Evolutionary conservation across 2,329 filamentous ascomycete genomes (phyloP).

Genomic region (Polychaeton citri): DNA sequence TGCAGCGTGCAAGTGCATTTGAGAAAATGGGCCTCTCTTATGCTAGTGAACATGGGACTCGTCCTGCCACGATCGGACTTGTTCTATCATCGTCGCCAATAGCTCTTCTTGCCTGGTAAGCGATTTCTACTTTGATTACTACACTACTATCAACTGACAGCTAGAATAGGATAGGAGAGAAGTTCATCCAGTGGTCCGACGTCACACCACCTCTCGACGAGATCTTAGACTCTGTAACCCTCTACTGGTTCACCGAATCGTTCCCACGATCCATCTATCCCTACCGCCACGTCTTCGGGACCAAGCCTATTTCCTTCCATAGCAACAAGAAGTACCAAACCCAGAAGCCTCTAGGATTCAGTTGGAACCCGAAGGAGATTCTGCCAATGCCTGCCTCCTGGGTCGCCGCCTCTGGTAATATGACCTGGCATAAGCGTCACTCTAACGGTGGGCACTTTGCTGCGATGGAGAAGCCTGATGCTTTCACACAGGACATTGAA

Average conservation of each 20-base stretch:
- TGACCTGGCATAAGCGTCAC: slow-evolving; percentile 27
- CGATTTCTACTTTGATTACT: slow-evolving; percentile 1
- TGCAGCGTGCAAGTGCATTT: slow-evolving; percentile 21
- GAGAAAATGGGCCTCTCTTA: slow-evolving; percentile 32
- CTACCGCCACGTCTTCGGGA: slow-evolving; percentile 28
- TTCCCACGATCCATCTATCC: slow-evolving; percentile 32
- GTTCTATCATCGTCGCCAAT: slow-evolving; percentile 40
- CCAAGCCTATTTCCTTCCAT: slow-evolving; percentile 13
- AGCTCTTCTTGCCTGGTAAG: slow-evolving; percentile 39
- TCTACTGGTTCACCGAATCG: slow-evolving; percentile 42
- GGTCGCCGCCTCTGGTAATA: slow-evolving; percentile 24
- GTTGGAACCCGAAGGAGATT: slow-evolving; percentile 31
- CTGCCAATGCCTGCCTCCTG: slow-evolving; percentile 24
- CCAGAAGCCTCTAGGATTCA: slow-evolving; percentile 32
- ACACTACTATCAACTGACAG: too few relatives aligned
- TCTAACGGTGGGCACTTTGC: slow-evolving; percentile 27
- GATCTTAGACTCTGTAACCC: slow-evolving; percentile 36
- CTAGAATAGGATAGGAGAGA: slow-evolving; percentile 38
- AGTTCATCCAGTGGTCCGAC: slow-evolving; percentile 42
- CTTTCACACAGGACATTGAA: slow-evolving; percentile 19
- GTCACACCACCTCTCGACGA: slow-evolving; percentile 23
- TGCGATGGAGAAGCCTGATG: slow-evolving; percentile 20
- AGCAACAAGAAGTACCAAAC: slow-evolving; percentile 11
- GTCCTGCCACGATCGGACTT: slow-evolving; percentile 42
- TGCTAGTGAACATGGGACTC: slow-evolving; percentile 37